phyloP scores from a whole-genome alignment of 2,329 filamentous ascomycete species.

The Sarocladium brachiariae region DNA sequence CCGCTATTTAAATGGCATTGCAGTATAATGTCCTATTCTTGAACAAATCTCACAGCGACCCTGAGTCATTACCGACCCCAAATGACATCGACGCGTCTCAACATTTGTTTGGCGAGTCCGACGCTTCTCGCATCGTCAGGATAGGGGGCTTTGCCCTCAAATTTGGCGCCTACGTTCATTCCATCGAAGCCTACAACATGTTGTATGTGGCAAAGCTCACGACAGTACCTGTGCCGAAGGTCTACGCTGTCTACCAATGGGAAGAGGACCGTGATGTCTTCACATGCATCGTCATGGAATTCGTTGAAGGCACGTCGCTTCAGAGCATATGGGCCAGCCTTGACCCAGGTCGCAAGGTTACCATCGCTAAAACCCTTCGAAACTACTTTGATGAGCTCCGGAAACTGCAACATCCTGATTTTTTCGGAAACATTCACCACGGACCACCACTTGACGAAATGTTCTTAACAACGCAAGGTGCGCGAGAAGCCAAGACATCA shows the following conservation, averaged over 20 bases:
- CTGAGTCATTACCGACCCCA: not conserved
- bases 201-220: conserved; percentile 15
- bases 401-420: not conserved
- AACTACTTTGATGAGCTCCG: not conserved
- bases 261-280: not conserved
- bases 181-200: conserved; percentile 17
- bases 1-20: not conserved
- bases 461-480: conserved; percentile 2
- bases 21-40: conserved; percentile 8
- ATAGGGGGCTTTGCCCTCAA: conserved; percentile 12
- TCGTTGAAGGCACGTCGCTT: not conserved
- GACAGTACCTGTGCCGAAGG: conserved; percentile 14
- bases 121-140: conserved; percentile 10
- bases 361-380: conserved; percentile 1
- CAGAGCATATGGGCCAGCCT: not conserved
- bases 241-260: conserved; percentile 17
- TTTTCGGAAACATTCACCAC: not conserved
- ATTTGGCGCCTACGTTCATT: conserved; percentile 12
- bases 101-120: not conserved
- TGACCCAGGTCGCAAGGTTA: not conserved
- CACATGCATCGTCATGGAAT: not conserved
- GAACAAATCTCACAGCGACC: not conserved
- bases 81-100: conserved; percentile 7
- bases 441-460: not conserved
- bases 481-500: not conserved